Base-by-base conservation (phyloP, 1,139 yeast genomes). In the Yamadazyma friedrichii region DNA sequence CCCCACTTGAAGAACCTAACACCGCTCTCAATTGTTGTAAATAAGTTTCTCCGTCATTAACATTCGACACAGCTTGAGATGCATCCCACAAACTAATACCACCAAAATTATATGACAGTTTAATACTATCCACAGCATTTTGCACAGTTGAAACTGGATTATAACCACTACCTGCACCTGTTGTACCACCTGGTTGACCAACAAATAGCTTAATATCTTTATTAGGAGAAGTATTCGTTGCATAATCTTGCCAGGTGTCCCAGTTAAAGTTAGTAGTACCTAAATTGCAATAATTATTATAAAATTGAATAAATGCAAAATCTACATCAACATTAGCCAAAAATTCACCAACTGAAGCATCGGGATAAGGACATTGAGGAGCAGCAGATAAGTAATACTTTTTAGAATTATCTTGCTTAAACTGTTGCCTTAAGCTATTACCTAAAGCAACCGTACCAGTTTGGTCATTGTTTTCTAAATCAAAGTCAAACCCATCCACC, bases 11-110 rank as follows among this genome's bases (percentile, higher is more conserved):
- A 2, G 31, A 31, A 4, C 34, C 46, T 33, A 54, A 39, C 6
- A 46, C 29, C 6, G 24, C 28, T 31, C 49, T 53, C 46, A 79
- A 64, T 12, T 65, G 67, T 28, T 52, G 48, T 25, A 55, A 78
- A 55, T 62, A 78, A 41, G 65, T 66, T 16, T 55, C 59, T 30
- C 80, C 82, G 44, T 64, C 59, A 35, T 70, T 67, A 22, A 56
- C 60, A 57, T 87, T 88, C 15, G 72, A 58, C 58, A 72, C 77
- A 12, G 84, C 89, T 61, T 84, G 88, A 41, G 94, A 84, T 40
- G 95, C 96, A 63, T 89, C 96, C 97, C 97, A 89, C 47, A 88
- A 65, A 67, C 87, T 81, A 52, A 89, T 76, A 58, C 97, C 97
- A 48, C 95, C 96, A 55, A 89, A 87, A 49, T 60, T 47, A 41